Evolutionary conservation across 352 stramenopile genomes (phyloP).

Genomic region (Phytophthora meadii): DNA sequence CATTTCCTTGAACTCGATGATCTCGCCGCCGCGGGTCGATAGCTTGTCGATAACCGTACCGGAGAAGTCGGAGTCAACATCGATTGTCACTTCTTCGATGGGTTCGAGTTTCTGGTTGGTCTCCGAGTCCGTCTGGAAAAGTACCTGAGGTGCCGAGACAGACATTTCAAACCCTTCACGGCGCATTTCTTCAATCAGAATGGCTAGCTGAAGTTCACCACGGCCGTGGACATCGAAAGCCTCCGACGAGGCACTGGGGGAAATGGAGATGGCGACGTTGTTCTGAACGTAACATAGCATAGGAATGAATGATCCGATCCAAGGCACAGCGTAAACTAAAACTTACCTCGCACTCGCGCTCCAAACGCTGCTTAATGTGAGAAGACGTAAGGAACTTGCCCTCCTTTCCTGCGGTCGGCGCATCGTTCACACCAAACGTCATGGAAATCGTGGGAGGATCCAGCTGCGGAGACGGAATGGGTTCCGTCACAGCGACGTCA

Average conservation of each 20-base stretch:
- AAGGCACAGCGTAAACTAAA: background rate
- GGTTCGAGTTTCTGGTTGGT: slow-evolving; percentile 90
- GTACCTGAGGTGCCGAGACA: slow-evolving; percentile 96
- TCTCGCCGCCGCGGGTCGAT: slow-evolving; percentile 93
- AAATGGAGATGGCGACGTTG: slow-evolving; percentile 97
- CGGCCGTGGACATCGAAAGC: slow-evolving; percentile 96
- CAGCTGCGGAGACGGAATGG: slow-evolving; percentile 94
- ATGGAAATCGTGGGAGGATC: slow-evolving; percentile 98
- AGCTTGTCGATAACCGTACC: slow-evolving; percentile 98
- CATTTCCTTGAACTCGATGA: slow-evolving; percentile 92
- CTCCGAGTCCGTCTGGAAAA: slow-evolving; percentile 90
- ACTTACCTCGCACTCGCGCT: slow-evolving; percentile 91
- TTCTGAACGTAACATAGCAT: slow-evolving; percentile 70
- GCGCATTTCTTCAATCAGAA: slow-evolving; percentile 99
- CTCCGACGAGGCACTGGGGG: slow-evolving; percentile 86
- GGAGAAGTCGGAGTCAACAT: slow-evolving; percentile 96
- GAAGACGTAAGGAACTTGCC: slow-evolving; percentile 97
- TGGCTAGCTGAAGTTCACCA: slow-evolving; percentile 98
- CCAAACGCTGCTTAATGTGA: slow-evolving; percentile 94
- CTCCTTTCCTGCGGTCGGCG: slow-evolving; percentile 95
- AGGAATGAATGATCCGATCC: slow-evolving; percentile 4
- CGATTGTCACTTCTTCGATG: slow-evolving; percentile 95
- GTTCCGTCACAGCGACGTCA: slow-evolving; percentile 67
- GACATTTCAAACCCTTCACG: slow-evolving; percentile 98
- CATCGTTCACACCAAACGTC: slow-evolving; percentile 98